Base-by-base conservation (phyloP, 2,329 filamentous ascomycete species). In the Trichoderma polysporum region DNA sequence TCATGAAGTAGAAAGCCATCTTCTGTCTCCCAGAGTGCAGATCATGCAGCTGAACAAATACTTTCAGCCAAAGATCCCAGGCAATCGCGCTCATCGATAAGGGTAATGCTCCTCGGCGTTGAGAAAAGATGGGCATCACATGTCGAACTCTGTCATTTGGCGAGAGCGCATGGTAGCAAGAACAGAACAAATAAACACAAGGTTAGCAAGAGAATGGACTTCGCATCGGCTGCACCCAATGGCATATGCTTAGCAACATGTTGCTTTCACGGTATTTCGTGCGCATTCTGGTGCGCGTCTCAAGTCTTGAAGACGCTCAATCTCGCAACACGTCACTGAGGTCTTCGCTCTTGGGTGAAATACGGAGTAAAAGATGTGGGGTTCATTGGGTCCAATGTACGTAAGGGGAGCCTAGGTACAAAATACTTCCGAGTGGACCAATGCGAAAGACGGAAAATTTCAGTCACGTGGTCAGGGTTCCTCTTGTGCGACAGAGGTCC, bases 401-500 rank as follows among this genome's bases (percentile, higher is more conserved):
- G 49, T 54, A 27, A 33, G 39, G 25, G 17, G 25, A 22, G 47
- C n/a, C 19, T 31, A 35, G 52, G 19, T 52, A 35, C 66, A 33
- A 57, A 29, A 35, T 63, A 53, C 59, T 57, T 62, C 22, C 19
- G 31, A 5, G 19, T 50, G 29, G 35, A 35, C 66, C 49, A 63
- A 57, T 59, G 27, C 31, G 37, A 45, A 12, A 8, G n/a, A 19
- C n/a, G 29, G 35, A 60, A 65, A 68, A 50, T 41, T 45, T 53
- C 29, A 45, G 66, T 79, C 77, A 79, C 78, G 78, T 79, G 78
- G 71, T 74, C 72, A 78, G 75, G 76, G 76, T 73, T 77, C 72
- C 75, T 72, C 71, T 68, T 64, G 49, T 68, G 49, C 67, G 69
- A 66, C 68, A 68, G 68, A 63, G 68, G 71, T 72, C 70, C 73